A percentile compares a stretch with the other conserved stretches of the same genome.
Conservation (phyloP, 495 filamentous ascomycete species). For the Bacidia rubella region DNA sequence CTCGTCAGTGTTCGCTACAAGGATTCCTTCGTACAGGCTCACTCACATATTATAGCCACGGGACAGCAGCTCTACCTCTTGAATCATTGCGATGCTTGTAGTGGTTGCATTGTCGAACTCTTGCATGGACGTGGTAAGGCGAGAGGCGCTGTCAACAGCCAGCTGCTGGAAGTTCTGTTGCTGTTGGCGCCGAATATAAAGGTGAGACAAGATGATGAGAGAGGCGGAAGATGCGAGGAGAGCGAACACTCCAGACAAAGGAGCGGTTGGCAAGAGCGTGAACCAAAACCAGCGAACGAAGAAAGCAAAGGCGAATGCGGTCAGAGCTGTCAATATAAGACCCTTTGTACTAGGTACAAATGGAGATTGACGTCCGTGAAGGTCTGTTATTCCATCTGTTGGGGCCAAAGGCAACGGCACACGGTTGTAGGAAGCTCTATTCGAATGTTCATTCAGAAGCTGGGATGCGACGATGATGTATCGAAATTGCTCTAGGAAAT, state of each 20-base stretch:
- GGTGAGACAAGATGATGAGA: slow-evolving; percentile 45
- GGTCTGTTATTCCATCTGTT: background rate
- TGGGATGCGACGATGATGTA: slow-evolving; percentile 94
- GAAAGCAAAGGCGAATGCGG: slow-evolving; percentile 60
- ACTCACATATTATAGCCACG: slow-evolving; percentile 82
- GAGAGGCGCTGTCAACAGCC: slow-evolving; percentile 57
- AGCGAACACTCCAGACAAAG: slow-evolving; percentile 15
- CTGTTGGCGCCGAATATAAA: slow-evolving; percentile 70
- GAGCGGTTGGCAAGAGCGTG: slow-evolving; percentile 24
- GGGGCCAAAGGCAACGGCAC: background rate
- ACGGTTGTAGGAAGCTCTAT: slow-evolving; percentile 29
- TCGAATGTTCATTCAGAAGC: slow-evolving; percentile 59
- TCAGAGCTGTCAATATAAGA: slow-evolving; percentile 35
- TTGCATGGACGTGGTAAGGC: slow-evolving; percentile 62
- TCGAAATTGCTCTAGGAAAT: slow-evolving; percentile 88
- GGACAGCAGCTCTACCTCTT: slow-evolving; percentile 92
- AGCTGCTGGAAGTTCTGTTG: slow-evolving; percentile 68
- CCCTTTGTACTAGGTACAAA: slow-evolving; percentile 28
- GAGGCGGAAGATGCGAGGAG: slow-evolving; percentile 40
- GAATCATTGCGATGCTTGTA: slow-evolving; percentile 72
- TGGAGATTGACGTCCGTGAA: background rate
- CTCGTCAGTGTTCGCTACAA: slow-evolving; percentile 16
- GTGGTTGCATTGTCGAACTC: slow-evolving; percentile 70
- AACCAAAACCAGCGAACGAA: slow-evolving; percentile 51
- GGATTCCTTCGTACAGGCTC: background rate